Base-by-base conservation (phyloP, 2,329 filamentous ascomycete genomes). In the Aspergillus candidus region DNA sequence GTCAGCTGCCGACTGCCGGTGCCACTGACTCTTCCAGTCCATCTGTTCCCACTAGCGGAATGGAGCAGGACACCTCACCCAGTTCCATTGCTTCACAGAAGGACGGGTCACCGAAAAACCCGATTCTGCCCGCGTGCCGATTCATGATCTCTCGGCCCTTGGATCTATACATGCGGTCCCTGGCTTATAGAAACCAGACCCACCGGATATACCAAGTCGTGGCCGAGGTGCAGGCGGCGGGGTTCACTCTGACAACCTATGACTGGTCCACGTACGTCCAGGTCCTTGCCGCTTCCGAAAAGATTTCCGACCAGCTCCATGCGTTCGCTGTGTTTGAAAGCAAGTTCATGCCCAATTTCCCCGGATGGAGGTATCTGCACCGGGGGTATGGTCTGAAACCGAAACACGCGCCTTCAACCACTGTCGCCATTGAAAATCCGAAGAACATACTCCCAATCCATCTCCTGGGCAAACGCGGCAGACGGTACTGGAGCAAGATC, bases 231-330 rank as follows among this genome's bases (percentile, higher is more conserved):
- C 70, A 79, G 7, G 60, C 63, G 1, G 73, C 76, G 33, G 91
- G 90, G 10, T 96, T 91, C 69, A 70, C 72, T 22, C 67, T 96
- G 45, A 83, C 88, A 58, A 83, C 79, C 60, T 77, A 76, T 55
- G 89, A 87, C 54, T 94, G 88, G 88, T 93, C 94, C 61, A 74
- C 78, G 40, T 82, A 86, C 51, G 76, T 95, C 43, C 79, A 84
- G 55, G 67, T 75, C 40, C 78, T 96, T 22, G 79, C 81, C 17
- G 70, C 73, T 11, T 72, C 80, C 42, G 74, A 76, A 36, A 73
- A 76, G 36, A 76, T 77, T 55, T 67, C 79, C 38, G 73, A 83
- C 45, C 64, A 67, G 41, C 17, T 66, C 11, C 51, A 61, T 14
- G 89, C 89, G 32, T 94, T 93, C 66, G 61, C 70, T 15, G 68